Evolutionary conservation across 352 stramenopile species (phyloP), one percentile per base, ranked within the genome.

Genomic region (Thalassiosira oceanica): DNA sequence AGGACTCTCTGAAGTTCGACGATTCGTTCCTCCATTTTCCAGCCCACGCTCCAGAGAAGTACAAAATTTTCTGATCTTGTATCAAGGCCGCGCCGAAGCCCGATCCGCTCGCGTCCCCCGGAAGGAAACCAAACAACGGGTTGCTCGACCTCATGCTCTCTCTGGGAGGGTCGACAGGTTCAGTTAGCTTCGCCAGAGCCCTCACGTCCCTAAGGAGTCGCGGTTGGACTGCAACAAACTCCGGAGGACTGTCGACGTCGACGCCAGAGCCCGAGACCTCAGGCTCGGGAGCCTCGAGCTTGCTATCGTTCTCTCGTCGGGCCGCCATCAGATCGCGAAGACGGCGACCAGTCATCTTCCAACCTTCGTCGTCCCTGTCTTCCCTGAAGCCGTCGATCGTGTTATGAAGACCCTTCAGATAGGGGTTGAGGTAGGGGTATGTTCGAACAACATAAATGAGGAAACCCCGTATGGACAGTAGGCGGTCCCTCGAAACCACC

Each of bases 321-420:
- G n/a, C n/a, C n/a, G n/a, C n/a, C n/a, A n/a, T n/a, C n/a, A n/a
- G n/a, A n/a, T n/a, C 15, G 13, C 24, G 37, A 21, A 21, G 37
- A 8, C 28, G 11, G 15, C 24, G n/a, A 13, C 3, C 51, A 3
- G 27, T 18, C 8, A 55, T 16, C 24, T 61, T 78, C 55, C 56
- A 82, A 21, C 66, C 70, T 3, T 74, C 58, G 0, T 48, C 35
- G 27, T 72, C 52, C 28, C 63, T 39, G 6, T 55, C 53, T 8
- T 1, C 1, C 42, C 77, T 69, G 66, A 65, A 85, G 2, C 20
- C 8, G 37, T 85, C 57, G 13, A 85, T 51, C 0, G 76, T 80
- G 1, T 78, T 23, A 45, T 83, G 61, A 2, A 85, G 21, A 4
- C 76, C 77, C 26, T 83, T 80, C 0, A 83, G n/a, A 29, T 78